Evolutionary conservation across 495 filamentous ascomycete genomes (phyloP), one percentile per base, ranked within the genome.

Genomic region (Bathelium albidoporum): DNA sequence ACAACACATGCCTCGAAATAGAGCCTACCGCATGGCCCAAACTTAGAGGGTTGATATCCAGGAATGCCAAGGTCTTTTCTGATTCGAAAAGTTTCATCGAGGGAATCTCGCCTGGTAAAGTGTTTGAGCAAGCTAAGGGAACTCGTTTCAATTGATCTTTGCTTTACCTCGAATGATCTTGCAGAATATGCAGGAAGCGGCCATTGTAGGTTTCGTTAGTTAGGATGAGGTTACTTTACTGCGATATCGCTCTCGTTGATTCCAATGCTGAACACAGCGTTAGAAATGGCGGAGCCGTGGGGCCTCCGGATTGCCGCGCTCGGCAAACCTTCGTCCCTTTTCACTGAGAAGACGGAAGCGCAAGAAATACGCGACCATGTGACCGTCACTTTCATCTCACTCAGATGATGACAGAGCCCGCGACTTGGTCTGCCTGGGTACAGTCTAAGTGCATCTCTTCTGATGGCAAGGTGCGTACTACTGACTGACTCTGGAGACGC

Each of bases 1-100:
- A 11, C 26, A 1, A 7, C 11, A 26, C 20, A 26, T 2, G 5
- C 31, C 11, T 44, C 24, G 11, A 5, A 18, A 20, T 11, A 20
- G 20, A n/a, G 5, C 61, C 36, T 71, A 74, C 74, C 28, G 73
- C 67, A 59, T 97, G 92, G 55, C 94, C 92, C 62, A 80, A 80
- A 73, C 85, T 89, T 2, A 97, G 79, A 18, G 94, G 94, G 68
- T 88, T 83, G 78, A 97, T 96, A 76, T 99, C 94, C 68, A 99
- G 87, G 79, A 99, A 99, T 4, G 94, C 94, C 18, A 96, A 82
- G 64, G 94, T 88, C 80, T 91, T 95, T 32, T 95, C 90, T 70
- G 79, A 89, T 76, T 98, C 94, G 71, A 89, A 90, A 78, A 97
- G 83, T 82, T 96, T 97, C 79, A 96, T 89, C 69, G 87, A 89